Evolutionary conservation across 352 stramenopile species (phyloP).

Genomic region (Phytophthora pistaciae): DNA sequence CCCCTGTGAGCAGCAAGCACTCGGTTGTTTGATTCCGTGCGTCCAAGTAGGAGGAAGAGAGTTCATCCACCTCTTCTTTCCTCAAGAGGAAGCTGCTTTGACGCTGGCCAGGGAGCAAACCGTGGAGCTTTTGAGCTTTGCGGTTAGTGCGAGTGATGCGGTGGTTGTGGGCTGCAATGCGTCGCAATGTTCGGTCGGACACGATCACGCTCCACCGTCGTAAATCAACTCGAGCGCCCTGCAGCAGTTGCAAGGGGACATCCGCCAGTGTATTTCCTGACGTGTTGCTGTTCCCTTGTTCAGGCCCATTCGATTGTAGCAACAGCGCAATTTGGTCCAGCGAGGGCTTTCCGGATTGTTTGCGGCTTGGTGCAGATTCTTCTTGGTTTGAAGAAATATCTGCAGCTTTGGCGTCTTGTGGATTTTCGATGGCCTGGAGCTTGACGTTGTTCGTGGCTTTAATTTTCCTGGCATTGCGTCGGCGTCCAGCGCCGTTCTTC

Average conservation of each 20-base stretch:
- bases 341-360: constrained; percentile 29
- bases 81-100: constrained; percentile 9
- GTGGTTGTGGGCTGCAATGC: constrained; percentile 71
- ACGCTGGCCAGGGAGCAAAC: constrained; percentile 7
- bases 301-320: constrained; percentile 17
- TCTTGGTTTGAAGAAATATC: constrained; percentile 45
- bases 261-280: constrained; percentile 30
- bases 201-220: constrained; percentile 79
- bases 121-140: constrained; percentile 22
- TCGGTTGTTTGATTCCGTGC: constrained; percentile 43
- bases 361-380: constrained; percentile 13
- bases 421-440: constrained; percentile 14
- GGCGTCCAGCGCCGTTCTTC: constrained; percentile 4
- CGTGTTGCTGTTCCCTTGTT: constrained; percentile 4
- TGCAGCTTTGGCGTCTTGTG: not conserved
- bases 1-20: constrained; percentile 67
- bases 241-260: constrained; percentile 73
- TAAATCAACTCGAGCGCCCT: constrained; percentile 58
- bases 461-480: constrained; percentile 16
- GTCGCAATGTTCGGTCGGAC: constrained; percentile 65
- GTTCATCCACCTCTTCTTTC: constrained; percentile 18
- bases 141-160: constrained; percentile 42
- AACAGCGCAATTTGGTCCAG: constrained; percentile 35
- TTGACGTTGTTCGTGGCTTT: constrained; percentile 30
- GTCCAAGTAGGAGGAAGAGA: constrained; percentile 21